Evolutionary conservation across 805 yeast species (phyloP).

Genomic region (Starmerella roubikii): DNA sequence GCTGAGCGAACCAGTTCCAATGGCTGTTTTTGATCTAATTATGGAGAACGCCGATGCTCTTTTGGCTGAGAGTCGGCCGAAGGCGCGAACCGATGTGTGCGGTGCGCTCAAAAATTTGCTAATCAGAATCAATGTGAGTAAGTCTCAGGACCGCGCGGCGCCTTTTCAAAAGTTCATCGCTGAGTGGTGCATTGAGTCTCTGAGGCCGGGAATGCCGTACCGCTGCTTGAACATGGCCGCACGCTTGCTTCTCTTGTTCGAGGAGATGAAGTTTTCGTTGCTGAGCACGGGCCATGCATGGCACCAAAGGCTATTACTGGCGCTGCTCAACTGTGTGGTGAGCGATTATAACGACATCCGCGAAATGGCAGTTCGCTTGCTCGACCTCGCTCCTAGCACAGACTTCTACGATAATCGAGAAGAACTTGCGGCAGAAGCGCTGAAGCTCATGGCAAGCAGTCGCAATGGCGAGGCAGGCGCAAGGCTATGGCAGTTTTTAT

Average conservation of each 20-base stretch:
- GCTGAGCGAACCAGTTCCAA: slow-evolving; percentile 43
- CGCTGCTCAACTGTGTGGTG: slow-evolving; percentile 47
- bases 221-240: slow-evolving; percentile 39
- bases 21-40: slow-evolving; percentile 34
- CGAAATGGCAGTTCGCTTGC: slow-evolving; percentile 32
- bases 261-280: slow-evolving; percentile 24
- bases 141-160: slow-evolving; percentile 22
- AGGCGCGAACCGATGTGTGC: slow-evolving; percentile 50
- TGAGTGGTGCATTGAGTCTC: slow-evolving; percentile 27
- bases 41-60: slow-evolving; percentile 35
- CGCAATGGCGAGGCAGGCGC: slow-evolving; percentile 17
- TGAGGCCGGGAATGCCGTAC: slow-evolving; percentile 46
- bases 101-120: slow-evolving; percentile 52
- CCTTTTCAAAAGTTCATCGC: slow-evolving; percentile 33
- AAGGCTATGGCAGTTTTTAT: slow-evolving; percentile 7
- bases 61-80: slow-evolving; percentile 53
- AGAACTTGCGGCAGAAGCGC: slow-evolving; percentile 1
- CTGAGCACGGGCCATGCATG: not conserved
- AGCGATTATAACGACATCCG: slow-evolving; percentile 74
- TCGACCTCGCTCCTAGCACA: slow-evolving; percentile 34
- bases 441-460: slow-evolving; percentile 6
- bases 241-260: slow-evolving; percentile 34
- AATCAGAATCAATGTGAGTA: slow-evolving; percentile 32
- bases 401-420: not conserved
- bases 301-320: slow-evolving; percentile 28